Conservation (phyloP, 2,329 filamentous ascomycete species). For the Ophiocordyceps unilateralis region DNA sequence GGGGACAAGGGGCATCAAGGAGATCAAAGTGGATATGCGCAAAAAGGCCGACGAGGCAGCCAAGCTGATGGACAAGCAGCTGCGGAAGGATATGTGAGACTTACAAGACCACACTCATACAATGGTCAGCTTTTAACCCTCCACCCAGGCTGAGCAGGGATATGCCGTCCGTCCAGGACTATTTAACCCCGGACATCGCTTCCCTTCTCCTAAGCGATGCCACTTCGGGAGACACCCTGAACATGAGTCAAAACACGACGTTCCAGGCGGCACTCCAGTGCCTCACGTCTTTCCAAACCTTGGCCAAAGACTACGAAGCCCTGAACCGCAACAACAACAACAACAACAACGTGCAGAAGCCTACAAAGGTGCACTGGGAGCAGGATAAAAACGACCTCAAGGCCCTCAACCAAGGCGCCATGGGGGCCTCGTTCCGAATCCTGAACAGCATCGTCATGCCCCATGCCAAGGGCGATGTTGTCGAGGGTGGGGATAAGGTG, state of each 20-base stretch:
- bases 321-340: constrained; percentile 4
- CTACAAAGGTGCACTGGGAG: constrained; percentile 14
- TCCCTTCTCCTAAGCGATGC: not conserved
- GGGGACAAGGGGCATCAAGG: constrained; percentile 1
- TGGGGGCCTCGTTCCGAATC: constrained; percentile 8
- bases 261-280: constrained; percentile 1
- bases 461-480: constrained; percentile 1
- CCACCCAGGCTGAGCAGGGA: not conserved
- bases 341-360: constrained; percentile 7
- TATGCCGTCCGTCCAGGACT: not conserved
- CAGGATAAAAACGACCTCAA: constrained; percentile 14
- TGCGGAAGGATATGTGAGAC: constrained; percentile 1
- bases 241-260: not conserved
- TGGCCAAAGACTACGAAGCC: constrained; percentile 9
- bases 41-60: constrained; percentile 7
- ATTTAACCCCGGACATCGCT: not conserved
- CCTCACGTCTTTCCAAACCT: constrained; percentile 6
- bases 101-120: not conserved
- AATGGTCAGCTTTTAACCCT: not conserved
- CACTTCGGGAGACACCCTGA: not conserved
- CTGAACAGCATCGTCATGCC: constrained; percentile 13
- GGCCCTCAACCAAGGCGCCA: constrained; percentile 11
- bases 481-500: constrained; percentile 2
- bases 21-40: constrained; percentile 9
- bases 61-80: constrained; percentile 7